Base-by-base conservation (phyloP, 1,139 yeast genomes). In the Yueomyces sp. region DNA sequence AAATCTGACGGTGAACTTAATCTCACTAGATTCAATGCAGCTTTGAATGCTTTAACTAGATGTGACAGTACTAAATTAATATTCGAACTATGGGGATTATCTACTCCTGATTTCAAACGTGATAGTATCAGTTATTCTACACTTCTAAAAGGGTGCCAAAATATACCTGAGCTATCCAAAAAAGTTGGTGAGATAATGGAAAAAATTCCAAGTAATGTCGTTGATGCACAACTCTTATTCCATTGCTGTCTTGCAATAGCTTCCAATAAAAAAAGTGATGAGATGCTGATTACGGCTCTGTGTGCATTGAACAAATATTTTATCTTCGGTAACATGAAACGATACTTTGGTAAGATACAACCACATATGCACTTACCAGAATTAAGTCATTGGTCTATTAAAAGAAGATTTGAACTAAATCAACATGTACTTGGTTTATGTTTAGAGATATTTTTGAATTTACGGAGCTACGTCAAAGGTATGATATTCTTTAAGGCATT, bases 11-110 rank as follows among this genome's bases (percentile, higher is more conserved):
- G 45, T 1, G 43, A 47, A 19, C 37, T 56, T 31, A 56, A 52
- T 28, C 51, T 46, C 35, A 57, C 49, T 9, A 56, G 52, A 39
- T 57, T 49, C 39, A 60, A 60, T 48, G 48, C 63, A 2, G 61
- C 62, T 2, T 39, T 59, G 27, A 49, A 55, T n/a, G 60, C 62
- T 2, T 42, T 60, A 36, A 41, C 54, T 6, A 59, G 57, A 38
- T 49, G 60, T 43, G 44, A 41, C 3, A 55, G 57, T 40, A 46
- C 48, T 4, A 50, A 50, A 1, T 41, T 41, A 8, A 53, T 53
- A 7, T 53, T 60, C 37, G 44, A 55, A 32, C 45, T 52, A 25
- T 54, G 43, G 37, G 55, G 55, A 6, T 46, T 39, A 36, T 46
- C 46, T 34, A 45, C 51, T 1, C 45, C 48, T 36, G 45, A 45